Base-by-base conservation (phyloP, 345 rosid genomes). In the Bruguiera gymnorhiza region DNA sequence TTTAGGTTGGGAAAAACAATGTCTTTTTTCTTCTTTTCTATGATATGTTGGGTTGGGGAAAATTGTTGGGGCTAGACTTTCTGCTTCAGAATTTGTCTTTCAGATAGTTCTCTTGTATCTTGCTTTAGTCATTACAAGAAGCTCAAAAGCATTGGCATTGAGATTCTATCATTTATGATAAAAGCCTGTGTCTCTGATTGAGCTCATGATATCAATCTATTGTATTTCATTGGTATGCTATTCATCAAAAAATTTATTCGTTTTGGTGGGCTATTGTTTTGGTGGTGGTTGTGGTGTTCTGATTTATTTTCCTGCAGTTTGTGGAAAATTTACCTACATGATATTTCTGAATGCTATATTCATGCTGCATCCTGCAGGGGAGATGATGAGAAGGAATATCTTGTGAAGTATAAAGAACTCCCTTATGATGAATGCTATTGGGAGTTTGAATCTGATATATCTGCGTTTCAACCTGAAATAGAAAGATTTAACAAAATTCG, bases 341-440 rank as follows among this genome's bases (percentile, higher is more conserved):
- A 60, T 60, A 53, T 37, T 24, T 29, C 50, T 46, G 37, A 61
- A 23, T 66, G 21, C 3, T 26, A 50, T 52, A 16, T 46, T 63
- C 52, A 59, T 83, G 55, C 29, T 80, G 50, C 68, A 75, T 81
- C 79, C 31, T 88, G 82, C 73, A 96, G 98, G 83, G 96, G 91
- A 70, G 89, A 84, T 36, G 93, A 82, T 59, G 95, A 83, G 81
- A 86, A 81, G 79, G 92, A 96, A 76, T 96, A 92, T 80, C 80
- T 90, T 72, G 99, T 96, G 21, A 96, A 96, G 83, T 92, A 90
- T 82, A 96, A 96, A 81, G 99, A 96, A 72, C 97, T 96, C 69
- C 15, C 86, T 19, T 96, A 96, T 73, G 99, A 96, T 78, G 99
- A 96, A 80, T 92, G 98, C 71, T 92, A 96, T 67, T 96, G 99